Evolutionary conservation across 2,329 filamentous ascomycete species (phyloP), one percentile per base, ranked within the genome.

Genomic region (Ceratocystis ficicola): DNA sequence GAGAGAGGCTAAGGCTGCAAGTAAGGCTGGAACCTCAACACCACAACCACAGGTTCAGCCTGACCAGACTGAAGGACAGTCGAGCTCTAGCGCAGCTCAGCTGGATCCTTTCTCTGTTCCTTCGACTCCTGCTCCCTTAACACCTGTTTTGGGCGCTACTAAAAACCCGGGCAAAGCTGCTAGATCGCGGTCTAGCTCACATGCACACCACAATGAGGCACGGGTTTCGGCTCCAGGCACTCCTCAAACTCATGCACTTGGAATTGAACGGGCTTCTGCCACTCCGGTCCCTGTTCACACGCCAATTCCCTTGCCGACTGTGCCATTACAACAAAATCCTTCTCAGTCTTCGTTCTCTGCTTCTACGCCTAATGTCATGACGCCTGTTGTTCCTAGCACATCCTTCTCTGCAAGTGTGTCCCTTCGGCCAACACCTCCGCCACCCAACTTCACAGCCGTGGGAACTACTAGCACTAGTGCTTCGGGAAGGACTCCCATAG

Each of bases 171-270:
- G 62, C 17, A 73, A 71, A 28, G 82, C 81, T 70, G 75, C 77
- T 61, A 77, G 82, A 60, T 83, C 82, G 4, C 77, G 81, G 59
- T 83, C 82, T 20, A 81, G 78, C 67, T 84, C 82, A 17, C 78
- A 79, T 41, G 80, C 76, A 30, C 77, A 78, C 48, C 76, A 74
- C 44, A 70, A 75, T 1, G 81, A 83, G n/a, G 70, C 73, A 12
- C 75, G 74, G 50, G 70, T 74, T n/a, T 71, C 76, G 8, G 60
- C 48, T n/a, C 63, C 63, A 57, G 72, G 72, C 55, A 73, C 76
- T 60, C 72, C 72, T 41, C 81, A 79, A 62, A 72, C 71, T 65
- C 70, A 74, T 66, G 78, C 79, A 15, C 32, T 30, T 32, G 44
- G 28, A 1, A 66, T 32, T 44, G 62, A 63, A 5, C 59, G 48